Evolutionary conservation across 495 filamentous ascomycete species (phyloP), one percentile per base, ranked within the genome.

Genomic region (Neurospora sp.): DNA sequence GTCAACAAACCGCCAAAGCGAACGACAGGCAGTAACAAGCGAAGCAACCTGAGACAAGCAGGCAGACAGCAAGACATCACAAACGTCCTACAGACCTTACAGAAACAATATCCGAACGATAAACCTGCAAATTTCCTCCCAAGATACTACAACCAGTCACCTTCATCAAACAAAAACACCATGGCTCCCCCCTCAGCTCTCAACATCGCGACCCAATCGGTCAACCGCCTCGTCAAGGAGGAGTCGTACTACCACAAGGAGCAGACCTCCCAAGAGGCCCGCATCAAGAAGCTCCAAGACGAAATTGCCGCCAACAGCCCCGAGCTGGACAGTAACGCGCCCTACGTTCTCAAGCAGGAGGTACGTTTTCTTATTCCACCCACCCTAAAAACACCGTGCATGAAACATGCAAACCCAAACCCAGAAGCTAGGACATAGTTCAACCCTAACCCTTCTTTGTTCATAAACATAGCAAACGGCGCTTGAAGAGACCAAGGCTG

Each of bases 181-280:
- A 80, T 80, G 79, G 73, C 79, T 14, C 78, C 79, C 5, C 79
- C 79, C 9, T 71, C 75, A n/a, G 72, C 76, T 69, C 79, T 80
- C 71, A 71, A 71, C 71, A 80, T 79, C 73, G 79, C 79, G 40
- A 75, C 79, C 27, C 74, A 76, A 39, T 76, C 79, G 1, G 86
- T 98, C 76, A 83, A 88, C 76, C 93, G 95, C 70, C 86, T 98
- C 69, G 88, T 97, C 71, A 97, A 97, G 80, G 96, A 99, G 80
- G 93, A 97, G 78, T 85, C 86, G 41, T 94, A 89, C 79, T 98
- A 99, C 83, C 92, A 93, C 82, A 90, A 90, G 75, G 96, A 99
- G 78, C 86, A 93, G 27, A 82, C 86, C 72, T 81, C 88, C 72
- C 93, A 98, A 76, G 86, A 91, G 71, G 85, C 85, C 72, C 89